These are phyloP conservation scores for Xylaria sp. DNA, from an alignment of 2,329 filamentous ascomycete species.

Conservation along the genomic window DNA sequence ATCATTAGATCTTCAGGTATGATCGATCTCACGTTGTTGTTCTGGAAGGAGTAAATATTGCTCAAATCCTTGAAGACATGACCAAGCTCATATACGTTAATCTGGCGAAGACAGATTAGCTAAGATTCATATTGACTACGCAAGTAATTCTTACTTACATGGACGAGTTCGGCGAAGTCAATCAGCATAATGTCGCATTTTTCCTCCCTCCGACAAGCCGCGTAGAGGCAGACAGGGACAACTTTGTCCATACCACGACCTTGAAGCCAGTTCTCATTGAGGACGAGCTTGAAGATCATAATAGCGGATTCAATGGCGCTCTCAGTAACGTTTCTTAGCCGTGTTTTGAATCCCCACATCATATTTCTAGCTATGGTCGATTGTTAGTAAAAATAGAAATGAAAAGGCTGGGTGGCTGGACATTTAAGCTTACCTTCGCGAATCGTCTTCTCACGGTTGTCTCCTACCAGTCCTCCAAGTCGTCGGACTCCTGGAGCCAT, in stretches of 20 bases:
- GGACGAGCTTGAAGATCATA: slow-evolving; percentile 80
- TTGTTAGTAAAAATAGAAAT: slow-evolving; percentile 7
- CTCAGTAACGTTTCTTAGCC: slow-evolving; percentile 67
- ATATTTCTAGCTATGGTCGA: slow-evolving; percentile 59
- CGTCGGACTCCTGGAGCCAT: slow-evolving; percentile 71
- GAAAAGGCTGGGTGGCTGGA: not conserved
- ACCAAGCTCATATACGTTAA: slow-evolving; percentile 93
- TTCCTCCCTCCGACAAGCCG: slow-evolving; percentile 81
- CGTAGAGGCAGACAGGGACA: slow-evolving; percentile 90
- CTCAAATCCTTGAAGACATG: slow-evolving; percentile 88
- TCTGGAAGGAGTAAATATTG: slow-evolving; percentile 75
- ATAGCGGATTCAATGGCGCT: slow-evolving; percentile 72
- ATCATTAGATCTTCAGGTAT: slow-evolving; percentile 91
- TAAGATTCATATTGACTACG: slow-evolving; percentile 5
- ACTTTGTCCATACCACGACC: slow-evolving; percentile 88
- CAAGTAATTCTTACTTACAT: slow-evolving; percentile 47
- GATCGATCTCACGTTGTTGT: slow-evolving; percentile 69
- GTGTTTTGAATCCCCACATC: slow-evolving; percentile 71
- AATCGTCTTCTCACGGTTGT: slow-evolving; percentile 69
- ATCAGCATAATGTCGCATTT: slow-evolving; percentile 92
- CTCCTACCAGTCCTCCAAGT: slow-evolving; percentile 65
- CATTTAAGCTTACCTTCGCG: slow-evolving; percentile 55
- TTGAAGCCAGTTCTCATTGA: slow-evolving; percentile 81
- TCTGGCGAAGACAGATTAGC: slow-evolving; percentile 50
- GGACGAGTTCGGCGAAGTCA: slow-evolving; percentile 85